Percentiles rank a stretch among this genome's conserved stretches.
Conservation (phyloP, 1,284 basidiomycete genomes). For the Retiboletus flavoniger region DNA sequence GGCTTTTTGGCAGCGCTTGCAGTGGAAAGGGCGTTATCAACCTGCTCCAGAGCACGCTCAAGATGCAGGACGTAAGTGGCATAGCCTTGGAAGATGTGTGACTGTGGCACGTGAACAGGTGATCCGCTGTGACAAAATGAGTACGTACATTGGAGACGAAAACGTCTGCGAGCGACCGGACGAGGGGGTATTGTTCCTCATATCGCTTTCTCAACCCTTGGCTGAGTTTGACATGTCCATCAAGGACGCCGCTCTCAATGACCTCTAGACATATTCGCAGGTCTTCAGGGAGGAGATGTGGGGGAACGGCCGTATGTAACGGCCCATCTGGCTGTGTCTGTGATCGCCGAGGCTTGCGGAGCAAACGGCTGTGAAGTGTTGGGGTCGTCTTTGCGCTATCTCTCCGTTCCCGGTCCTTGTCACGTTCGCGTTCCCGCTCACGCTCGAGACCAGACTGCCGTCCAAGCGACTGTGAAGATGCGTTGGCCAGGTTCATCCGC, state of each 20-base stretch:
- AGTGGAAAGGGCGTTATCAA: constrained; percentile 76
- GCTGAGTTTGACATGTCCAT: constrained; percentile 82
- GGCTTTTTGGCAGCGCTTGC: constrained; percentile 65
- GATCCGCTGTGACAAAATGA: constrained; percentile 6
- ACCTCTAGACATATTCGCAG: constrained; percentile 82
- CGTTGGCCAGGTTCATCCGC: constrained; percentile 44
- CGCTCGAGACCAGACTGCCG: constrained; percentile 57
- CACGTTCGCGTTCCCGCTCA: constrained; percentile 51
- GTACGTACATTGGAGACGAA: constrained; percentile 85
- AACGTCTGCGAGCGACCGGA: constrained; percentile 87
- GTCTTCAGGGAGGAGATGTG: constrained; percentile 81
- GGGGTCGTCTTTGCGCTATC: constrained; percentile 46
- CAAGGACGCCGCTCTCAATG: constrained; percentile 78
- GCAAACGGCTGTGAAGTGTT: constrained; percentile 46
- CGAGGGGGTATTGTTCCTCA: constrained; percentile 90
- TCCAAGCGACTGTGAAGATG: constrained; percentile 68
- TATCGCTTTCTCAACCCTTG: constrained; percentile 83
- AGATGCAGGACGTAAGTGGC: constrained; percentile 89
- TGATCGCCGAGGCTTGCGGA: constrained; percentile 69
- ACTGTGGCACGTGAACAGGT: constrained; percentile 47
- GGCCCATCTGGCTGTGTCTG: constrained; percentile 48
- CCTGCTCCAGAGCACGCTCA: constrained; percentile 84
- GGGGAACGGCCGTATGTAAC: constrained; percentile 57
- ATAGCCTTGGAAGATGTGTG: constrained; percentile 89
- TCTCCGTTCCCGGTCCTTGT: constrained; percentile 53